Conservation (phyloP, 768 basidiomycete genomes). For the Panus rudis region DNA sequence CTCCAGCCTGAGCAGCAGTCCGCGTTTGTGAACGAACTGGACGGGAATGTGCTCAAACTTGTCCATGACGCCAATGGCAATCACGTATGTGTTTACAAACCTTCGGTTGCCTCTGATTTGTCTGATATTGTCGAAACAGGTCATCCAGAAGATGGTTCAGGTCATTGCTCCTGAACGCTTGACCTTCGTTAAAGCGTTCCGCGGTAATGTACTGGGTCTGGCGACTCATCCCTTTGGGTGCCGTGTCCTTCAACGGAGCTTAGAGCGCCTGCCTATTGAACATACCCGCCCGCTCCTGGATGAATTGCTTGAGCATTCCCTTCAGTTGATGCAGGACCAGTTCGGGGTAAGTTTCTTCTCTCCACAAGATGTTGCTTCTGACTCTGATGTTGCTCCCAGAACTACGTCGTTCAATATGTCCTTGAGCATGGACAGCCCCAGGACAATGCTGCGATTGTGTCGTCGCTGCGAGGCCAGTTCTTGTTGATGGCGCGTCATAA, state of each 20-base stretch:
- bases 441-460: conserved; percentile 62
- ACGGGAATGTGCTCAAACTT: conserved; percentile 73
- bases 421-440: conserved; percentile 70
- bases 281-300: conserved; percentile 69
- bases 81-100: conserved; percentile 55
- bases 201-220: conserved; percentile 71
- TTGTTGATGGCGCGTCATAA: conserved; percentile 79
- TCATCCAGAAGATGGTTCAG: conserved; percentile 85
- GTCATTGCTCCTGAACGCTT: conserved; percentile 71
- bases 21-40: conserved; percentile 69
- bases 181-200: conserved; percentile 67
- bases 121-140: conserved; percentile 33
- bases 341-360: conserved; percentile 62
- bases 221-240: conserved; percentile 91
- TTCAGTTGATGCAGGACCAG: conserved; percentile 79
- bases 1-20: conserved; percentile 74
- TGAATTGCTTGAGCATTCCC: conserved; percentile 68
- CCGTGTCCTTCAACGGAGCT: conserved; percentile 89
- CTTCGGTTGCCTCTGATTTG: neutral
- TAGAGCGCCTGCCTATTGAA: conserved; percentile 73
- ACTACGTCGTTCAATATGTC: conserved; percentile 94
- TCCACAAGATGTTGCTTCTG: conserved; percentile 8
- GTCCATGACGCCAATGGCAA: conserved; percentile 92
- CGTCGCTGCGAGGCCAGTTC: conserved; percentile 70
- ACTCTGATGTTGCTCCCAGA: conserved; percentile 36